Percentiles rank a stretch among this genome's conserved stretches.
Conservation (phyloP, 371 early-diverging fungal genomes). For the Mortierella sp. region DNA sequence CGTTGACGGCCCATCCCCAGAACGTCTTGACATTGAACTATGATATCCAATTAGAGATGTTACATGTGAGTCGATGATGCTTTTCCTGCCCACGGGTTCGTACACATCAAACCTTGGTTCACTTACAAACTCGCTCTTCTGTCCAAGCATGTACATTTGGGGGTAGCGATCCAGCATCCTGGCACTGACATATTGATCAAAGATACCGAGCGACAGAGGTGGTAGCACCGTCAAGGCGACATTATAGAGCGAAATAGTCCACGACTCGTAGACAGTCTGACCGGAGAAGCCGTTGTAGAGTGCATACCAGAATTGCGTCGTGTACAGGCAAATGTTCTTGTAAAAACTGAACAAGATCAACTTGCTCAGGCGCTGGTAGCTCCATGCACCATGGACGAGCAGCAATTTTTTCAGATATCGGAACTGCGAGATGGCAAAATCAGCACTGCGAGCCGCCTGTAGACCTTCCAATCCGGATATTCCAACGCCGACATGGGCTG, state of each 20-base stretch:
- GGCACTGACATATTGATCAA: conserved; percentile 83
- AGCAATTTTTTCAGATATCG: conserved; percentile 74
- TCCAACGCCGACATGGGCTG: conserved; percentile 87
- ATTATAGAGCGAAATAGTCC: conserved; percentile 86
- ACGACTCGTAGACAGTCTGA: conserved; percentile 81
- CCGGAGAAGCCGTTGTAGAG: conserved; percentile 85
- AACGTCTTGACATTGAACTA: conserved; percentile 91
- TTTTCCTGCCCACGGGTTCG: too few relatives aligned
- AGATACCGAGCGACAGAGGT: conserved; percentile 82
- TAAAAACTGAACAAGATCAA: conserved; percentile 82
- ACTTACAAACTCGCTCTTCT: conserved; percentile 79
- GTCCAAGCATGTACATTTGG: conserved; percentile 77
- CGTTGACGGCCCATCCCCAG: conserved; percentile 95
- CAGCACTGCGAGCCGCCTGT: conserved; percentile 83
- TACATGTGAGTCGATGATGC: too few relatives aligned
- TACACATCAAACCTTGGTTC: too few relatives aligned
- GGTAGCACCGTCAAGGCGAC: conserved; percentile 84
- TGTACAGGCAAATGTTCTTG: conserved; percentile 83
- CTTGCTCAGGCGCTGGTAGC: conserved; percentile 78
- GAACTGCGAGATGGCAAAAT: conserved; percentile 89
- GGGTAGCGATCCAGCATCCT: conserved; percentile 76
- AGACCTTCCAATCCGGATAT: conserved; percentile 91
- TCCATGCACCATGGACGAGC: conserved; percentile 87
- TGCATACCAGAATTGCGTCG: conserved; percentile 73
- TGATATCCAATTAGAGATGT: too few relatives aligned